Conservation (phyloP, 306 rosid genomes). For the Styphnolobium japonicum region DNA sequence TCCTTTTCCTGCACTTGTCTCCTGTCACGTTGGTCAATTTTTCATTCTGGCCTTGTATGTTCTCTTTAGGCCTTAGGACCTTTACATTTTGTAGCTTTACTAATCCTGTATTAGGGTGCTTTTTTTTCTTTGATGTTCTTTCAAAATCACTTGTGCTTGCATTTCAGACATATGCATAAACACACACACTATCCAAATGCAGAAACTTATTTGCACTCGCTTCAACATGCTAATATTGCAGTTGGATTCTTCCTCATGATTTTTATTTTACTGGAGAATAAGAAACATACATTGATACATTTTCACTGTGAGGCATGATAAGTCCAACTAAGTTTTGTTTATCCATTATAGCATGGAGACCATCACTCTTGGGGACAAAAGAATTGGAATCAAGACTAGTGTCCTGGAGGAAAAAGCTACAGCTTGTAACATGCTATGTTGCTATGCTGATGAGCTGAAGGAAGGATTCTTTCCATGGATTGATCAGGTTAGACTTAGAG, state of each 20-base stretch:
- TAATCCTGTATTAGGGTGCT: not conserved
- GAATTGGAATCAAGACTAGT: constrained; percentile 98
- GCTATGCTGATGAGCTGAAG: constrained; percentile 98
- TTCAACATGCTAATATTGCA: not conserved
- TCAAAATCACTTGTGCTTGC: not conserved
- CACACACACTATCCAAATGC: too few species aligned
- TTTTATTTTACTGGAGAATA: constrained; percentile 17
- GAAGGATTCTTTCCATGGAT: constrained; percentile 99
- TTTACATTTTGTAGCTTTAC: not conserved
- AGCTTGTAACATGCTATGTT: constrained; percentile 98
- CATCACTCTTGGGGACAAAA: constrained; percentile 93
- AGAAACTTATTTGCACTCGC: not conserved
- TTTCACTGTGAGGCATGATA: not conserved
- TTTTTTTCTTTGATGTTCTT: not conserved
- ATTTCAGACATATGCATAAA: too few species aligned
- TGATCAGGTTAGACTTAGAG: constrained; percentile 72
- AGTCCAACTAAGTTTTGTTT: constrained; percentile 22
- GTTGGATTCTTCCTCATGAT: too few species aligned
- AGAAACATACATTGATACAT: not conserved
- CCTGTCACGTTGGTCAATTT: not conserved
- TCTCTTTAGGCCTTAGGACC: not conserved
- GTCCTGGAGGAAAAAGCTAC: constrained; percentile 99
- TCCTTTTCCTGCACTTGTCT: not conserved
- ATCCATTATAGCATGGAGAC: constrained; percentile 82
- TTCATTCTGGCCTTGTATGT: not conserved